A percentile compares a stretch with the other conserved stretches of the same genome.
Evolutionary conservation across 176 grass and related monocot species (phyloP).

Genomic region (Otatea glauca): DNA sequence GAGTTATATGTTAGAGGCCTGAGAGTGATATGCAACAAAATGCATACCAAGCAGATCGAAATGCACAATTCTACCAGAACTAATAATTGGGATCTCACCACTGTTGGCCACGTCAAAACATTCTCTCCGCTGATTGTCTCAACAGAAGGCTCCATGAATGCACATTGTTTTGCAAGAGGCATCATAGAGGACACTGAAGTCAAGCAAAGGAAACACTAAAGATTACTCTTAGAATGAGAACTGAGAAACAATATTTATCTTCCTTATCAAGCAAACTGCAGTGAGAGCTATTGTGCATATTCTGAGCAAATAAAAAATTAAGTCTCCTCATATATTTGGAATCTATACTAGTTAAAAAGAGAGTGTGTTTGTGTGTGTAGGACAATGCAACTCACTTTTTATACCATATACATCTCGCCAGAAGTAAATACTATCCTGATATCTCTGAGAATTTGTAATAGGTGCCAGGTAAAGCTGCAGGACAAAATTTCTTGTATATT

Average conservation of each 20-base stretch:
- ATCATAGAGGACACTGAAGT: constrained; percentile 85
- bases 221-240: constrained; percentile 28
- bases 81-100: constrained; percentile 59
- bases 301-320: constrained; percentile 13
- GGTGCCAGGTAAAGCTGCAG: constrained; percentile 96
- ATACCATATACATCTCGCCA: constrained; percentile 98
- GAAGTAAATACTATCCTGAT: constrained; percentile 92
- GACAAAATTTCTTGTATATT: constrained; percentile 33
- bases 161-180: constrained; percentile 81
- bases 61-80: constrained; percentile 9
- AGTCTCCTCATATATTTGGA: not conserved
- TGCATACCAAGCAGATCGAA: constrained; percentile 29
- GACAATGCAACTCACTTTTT: constrained; percentile 71
- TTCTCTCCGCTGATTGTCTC: constrained; percentile 96
- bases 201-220: constrained; percentile 42
- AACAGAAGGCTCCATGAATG: constrained; percentile 87
- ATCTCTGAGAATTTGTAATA: constrained; percentile 79
- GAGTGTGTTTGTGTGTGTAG: too few species aligned
- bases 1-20: constrained; percentile 1
- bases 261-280: not conserved
- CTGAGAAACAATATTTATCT: constrained; percentile 11
- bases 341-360: not conserved
- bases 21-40: constrained; percentile 2
- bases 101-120: constrained; percentile 89
- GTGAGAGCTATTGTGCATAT: constrained; percentile 10